Evolutionary conservation across 352 stramenopile species (phyloP), one percentile per base, ranked within the genome.

Genomic region (Globisporangium nagaii): DNA sequence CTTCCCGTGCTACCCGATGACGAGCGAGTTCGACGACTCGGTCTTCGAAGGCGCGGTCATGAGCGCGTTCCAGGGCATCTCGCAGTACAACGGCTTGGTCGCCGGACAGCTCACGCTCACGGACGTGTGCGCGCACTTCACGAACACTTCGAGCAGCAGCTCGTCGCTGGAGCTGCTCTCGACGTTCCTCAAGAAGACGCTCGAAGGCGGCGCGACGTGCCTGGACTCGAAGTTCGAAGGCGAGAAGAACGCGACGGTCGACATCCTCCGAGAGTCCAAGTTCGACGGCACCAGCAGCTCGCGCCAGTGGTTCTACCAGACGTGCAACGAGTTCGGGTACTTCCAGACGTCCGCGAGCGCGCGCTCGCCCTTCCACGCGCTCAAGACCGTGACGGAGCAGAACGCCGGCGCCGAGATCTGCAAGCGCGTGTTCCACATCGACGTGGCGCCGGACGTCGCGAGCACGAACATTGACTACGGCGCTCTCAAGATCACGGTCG

Each of bases 241-340:
- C 17, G 65, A 69, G 13, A 58, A 55, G 25, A 88, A 88, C 41
- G 75, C 68, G 20, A 86, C 75, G 0, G 72, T 92, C 37, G 75
- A 92, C 46, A 69, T 86, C 27, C 51, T 92, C 17, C 62, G 68
- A 46, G 68, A 85, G 10, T 60, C 70, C 19, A 66, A 71, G 40
- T 92, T 92, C 45, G 79, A 92, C 50, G 82, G 82, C 27, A 65
- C 79, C 47, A 86, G 66, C 47, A 86, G 72, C 52, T 72, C 75
- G 30, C 77, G 82, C 12, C 82, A 92, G 62, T 96, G 86, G 86
- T 75, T 87, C 9, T 96, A 90, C 56, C 83, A 94, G 60, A 94
- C 84, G 19, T 96, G 86, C 68, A 95, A 93, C 58, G 84, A 96
- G 53, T 93, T 96, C 44, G 85, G 85, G 5, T 96, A 91, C 64